Evolutionary conservation across 2,329 filamentous ascomycete species (phyloP).

Genomic region (Phoma sp.): DNA sequence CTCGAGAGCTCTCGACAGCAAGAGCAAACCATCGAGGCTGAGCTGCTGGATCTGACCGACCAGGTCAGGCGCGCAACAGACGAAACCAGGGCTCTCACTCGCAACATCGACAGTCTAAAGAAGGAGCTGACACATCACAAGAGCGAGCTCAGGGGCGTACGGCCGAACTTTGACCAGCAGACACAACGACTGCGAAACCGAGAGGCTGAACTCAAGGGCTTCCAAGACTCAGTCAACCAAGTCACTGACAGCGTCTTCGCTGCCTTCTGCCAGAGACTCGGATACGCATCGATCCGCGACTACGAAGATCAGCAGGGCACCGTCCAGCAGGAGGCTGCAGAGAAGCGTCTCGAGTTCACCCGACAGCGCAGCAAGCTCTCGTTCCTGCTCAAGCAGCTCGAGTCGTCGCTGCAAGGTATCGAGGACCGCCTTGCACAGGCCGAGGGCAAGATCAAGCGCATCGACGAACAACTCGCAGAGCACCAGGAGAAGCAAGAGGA

Average conservation of each 20-base stretch:
- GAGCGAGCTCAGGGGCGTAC: conserved; percentile 75
- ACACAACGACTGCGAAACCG: conserved; percentile 71
- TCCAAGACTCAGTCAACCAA: conserved; percentile 71
- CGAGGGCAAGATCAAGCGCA: conserved; percentile 69
- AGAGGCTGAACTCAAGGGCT: conserved; percentile 62
- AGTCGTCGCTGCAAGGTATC: conserved; percentile 74
- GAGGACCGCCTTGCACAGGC: conserved; percentile 73
- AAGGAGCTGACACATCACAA: conserved; percentile 79
- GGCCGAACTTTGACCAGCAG: conserved; percentile 80
- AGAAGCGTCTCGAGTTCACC: conserved; percentile 86
- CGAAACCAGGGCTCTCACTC: conserved; percentile 79
- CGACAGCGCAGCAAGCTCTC: conserved; percentile 73
- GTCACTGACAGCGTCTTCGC: conserved; percentile 90
- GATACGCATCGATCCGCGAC: conserved; percentile 87
- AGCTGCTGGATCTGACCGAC: conserved; percentile 80
- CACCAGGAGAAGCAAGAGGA: conserved; percentile 74
- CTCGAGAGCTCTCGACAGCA: conserved; percentile 76
- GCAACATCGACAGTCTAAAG: conserved; percentile 84
- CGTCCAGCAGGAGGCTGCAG: conserved; percentile 85
- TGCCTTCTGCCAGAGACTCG: conserved; percentile 83
- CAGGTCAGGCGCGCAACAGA: conserved; percentile 74
- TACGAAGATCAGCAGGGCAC: conserved; percentile 95
- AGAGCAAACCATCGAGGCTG: conserved; percentile 81
- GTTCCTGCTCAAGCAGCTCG: conserved; percentile 69
- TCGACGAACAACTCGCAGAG: conserved; percentile 69